Conservation (phyloP, 257 asterid genomes). For the Sherardia arvensis region DNA sequence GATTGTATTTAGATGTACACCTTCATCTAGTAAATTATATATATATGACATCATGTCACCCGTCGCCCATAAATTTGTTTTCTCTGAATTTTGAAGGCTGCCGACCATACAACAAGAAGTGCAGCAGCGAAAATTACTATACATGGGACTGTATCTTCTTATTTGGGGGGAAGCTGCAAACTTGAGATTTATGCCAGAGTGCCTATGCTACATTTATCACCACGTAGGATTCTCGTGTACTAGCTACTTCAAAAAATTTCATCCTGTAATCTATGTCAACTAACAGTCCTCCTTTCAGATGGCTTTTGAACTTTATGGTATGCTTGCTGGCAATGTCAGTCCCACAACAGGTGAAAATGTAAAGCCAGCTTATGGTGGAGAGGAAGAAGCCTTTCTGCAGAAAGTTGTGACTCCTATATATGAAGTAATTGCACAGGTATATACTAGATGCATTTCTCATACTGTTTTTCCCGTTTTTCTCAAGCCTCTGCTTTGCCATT, state of each 20-base stretch:
- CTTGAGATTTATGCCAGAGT: slow-evolving; percentile 97
- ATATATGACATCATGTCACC: too few relatives aligned
- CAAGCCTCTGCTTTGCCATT: slow-evolving; percentile 7
- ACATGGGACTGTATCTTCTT: slow-evolving; percentile 89
- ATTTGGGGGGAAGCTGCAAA: slow-evolving; percentile 99
- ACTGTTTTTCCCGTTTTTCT: not conserved
- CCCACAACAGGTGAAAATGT: slow-evolving; percentile 97
- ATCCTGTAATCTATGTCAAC: not conserved
- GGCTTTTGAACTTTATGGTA: slow-evolving; percentile 97
- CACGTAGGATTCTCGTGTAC: slow-evolving; percentile 52
- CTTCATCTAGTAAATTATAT: too few relatives aligned
- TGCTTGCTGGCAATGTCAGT: slow-evolving; percentile 99
- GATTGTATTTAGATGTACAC: not conserved
- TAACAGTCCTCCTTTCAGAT: too few relatives aligned
- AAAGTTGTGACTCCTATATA: slow-evolving; percentile 95
- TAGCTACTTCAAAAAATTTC: not conserved
- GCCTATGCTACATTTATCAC: slow-evolving; percentile 95
- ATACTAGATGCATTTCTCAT: slow-evolving; percentile 7
- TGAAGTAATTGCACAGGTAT: slow-evolving; percentile 90
- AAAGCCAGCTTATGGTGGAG: slow-evolving; percentile 99
- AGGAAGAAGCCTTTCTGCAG: slow-evolving; percentile 85
- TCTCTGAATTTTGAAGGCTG: slow-evolving; percentile 43
- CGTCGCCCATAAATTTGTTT: not conserved
- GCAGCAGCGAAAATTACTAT: slow-evolving; percentile 87
- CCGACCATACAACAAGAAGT: slow-evolving; percentile 99